Percentiles rank a stretch among this genome's conserved stretches.
Evolutionary conservation across 2,329 filamentous ascomycete genomes (phyloP).

Genomic region (Cordyceps pruinosa): DNA sequence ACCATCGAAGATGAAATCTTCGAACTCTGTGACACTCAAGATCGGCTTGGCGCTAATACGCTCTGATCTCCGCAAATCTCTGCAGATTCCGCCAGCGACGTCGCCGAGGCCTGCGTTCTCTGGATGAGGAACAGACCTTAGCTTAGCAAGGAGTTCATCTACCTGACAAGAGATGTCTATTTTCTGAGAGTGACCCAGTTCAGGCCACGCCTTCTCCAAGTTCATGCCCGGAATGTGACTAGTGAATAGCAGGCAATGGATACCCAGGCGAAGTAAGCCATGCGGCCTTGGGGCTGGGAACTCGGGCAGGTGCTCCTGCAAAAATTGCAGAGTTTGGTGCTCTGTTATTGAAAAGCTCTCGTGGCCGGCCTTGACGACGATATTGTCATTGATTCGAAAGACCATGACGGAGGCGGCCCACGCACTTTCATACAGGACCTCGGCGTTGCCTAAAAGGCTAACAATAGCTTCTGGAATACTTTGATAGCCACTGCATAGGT

Average conservation of each 20-base stretch:
- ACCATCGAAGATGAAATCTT: background rate
- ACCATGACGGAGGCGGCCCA: background rate
- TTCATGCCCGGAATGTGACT: background rate
- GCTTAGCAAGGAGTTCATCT: background rate
- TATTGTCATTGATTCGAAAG: background rate
- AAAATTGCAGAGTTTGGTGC: background rate
- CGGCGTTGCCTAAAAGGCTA: background rate
- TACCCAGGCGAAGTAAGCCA: background rate
- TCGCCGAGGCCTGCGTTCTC: background rate
- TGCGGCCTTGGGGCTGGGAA: background rate
- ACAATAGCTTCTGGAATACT: background rate
- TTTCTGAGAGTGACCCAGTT: background rate
- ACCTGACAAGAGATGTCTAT: background rate
- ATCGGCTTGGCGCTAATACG: background rate
- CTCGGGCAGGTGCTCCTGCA: background rate
- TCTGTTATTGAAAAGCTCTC: conserved; percentile 12
- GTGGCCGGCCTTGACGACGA: background rate
- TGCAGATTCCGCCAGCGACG: background rate
- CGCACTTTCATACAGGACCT: background rate
- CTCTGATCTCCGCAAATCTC: background rate
- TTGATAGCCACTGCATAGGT: too few relatives aligned
- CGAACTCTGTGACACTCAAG: background rate
- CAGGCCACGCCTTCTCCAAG: background rate
- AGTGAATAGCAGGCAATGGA: background rate
- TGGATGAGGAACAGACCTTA: background rate